Base-by-base conservation (phyloP, 208 protist species). In the Polymyxa betae region DNA sequence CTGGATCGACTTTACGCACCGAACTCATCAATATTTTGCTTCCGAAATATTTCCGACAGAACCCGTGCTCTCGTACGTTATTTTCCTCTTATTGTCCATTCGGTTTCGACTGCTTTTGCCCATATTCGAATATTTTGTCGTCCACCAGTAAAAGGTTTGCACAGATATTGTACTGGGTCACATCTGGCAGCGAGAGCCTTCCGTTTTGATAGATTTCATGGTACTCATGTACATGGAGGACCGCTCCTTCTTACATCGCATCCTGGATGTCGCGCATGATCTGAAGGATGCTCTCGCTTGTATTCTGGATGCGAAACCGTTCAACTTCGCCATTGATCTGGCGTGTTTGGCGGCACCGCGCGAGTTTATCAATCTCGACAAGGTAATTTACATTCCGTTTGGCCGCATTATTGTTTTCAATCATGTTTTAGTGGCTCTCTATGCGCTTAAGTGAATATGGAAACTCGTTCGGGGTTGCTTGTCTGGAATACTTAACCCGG, bases 281-380 rank as follows among this genome's bases (percentile, higher is more conserved):
- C 91, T 92, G 16, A 82, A 82, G n/a, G 44, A 93, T 54, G 88
- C 93, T 20, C 88, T 96, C 60, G 78, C 89, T 38, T 52, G 38
- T 41, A 93, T 96, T 24, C 77, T 95, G 0, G 89, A 94, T 54
- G 64, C 77, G n/a, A 89, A 89, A 29, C 92, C 89, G 0, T 95
- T 92, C 90, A 29, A 88, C 40, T 96, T 96, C 43, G 52, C 92
- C n/a, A 94, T 96, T 87, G 94, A 96, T 35, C 90, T 96, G 16
- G 95, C 94, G 20, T 72, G 72, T 0, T 54, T 96, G n/a, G 94
- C 94, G 12, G 64, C 91, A 5, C 92, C 92, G 0, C 77, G 94
- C 82, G 94, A 95, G 35, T 93, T 93, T 44, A 91, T 96, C 38
- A 94, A 95, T 60, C 90, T 96, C 16, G 94, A 94, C 43, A 92